These are phyloP conservation scores for Rhododendron griersonianum DNA, from an alignment of 148 eudicot species.

Conservation along the genomic window DNA sequence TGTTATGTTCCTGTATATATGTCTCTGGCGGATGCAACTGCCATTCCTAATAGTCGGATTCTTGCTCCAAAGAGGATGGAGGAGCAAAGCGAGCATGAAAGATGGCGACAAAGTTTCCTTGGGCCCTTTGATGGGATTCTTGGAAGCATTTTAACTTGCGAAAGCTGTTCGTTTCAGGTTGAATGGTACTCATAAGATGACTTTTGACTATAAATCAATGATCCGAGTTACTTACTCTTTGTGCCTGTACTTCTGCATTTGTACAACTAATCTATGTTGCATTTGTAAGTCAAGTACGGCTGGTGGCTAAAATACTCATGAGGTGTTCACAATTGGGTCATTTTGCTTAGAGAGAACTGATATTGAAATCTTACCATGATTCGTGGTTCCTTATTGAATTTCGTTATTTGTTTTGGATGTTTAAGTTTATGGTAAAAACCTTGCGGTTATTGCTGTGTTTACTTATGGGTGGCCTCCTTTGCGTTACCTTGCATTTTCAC, in stretches of 20 bases:
- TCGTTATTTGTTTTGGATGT: background rate
- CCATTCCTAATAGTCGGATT: slow-evolving; percentile 43
- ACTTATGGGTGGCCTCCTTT: background rate
- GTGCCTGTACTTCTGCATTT: background rate
- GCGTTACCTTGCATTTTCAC: background rate
- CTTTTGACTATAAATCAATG: background rate
- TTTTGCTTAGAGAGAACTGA: background rate
- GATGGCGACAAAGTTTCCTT: slow-evolving; percentile 63
- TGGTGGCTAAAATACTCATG: background rate
- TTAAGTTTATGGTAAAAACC: background rate
- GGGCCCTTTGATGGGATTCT: slow-evolving; percentile 92
- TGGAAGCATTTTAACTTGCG: slow-evolving; percentile 66
- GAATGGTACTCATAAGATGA: slow-evolving; percentile 32
- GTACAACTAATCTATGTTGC: background rate
- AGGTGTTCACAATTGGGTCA: background rate
- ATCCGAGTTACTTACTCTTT: background rate
- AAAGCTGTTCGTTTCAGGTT: slow-evolving; percentile 90
- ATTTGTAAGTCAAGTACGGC: background rate
- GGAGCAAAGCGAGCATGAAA: slow-evolving; percentile 40
- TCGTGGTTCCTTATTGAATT: background rate
- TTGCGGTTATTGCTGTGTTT: background rate
- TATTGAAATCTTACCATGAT: background rate
- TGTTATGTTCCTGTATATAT: slow-evolving; percentile 40
- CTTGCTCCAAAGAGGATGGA: slow-evolving; percentile 24
- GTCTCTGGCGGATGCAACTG: slow-evolving; percentile 56